Conservation (phyloP, 2,329 filamentous ascomycete species). For the Colletotrichum sublineola region DNA sequence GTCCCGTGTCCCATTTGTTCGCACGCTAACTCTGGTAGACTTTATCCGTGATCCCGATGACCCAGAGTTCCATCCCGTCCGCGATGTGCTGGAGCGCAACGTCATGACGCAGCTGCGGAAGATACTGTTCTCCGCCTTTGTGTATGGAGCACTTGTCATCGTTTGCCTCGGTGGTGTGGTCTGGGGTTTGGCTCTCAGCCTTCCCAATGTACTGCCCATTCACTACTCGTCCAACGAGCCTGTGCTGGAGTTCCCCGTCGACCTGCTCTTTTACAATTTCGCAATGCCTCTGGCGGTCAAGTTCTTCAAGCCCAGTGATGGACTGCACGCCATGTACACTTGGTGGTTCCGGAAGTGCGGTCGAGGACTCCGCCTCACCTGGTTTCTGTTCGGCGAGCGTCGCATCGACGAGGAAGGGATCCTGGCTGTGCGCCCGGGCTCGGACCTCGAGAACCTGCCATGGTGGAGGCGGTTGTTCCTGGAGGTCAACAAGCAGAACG, state of each 20-base stretch:
- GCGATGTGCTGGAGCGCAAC: constrained; percentile 94
- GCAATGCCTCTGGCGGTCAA: constrained; percentile 89
- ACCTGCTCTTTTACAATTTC: constrained; percentile 97
- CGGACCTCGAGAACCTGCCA: constrained; percentile 50
- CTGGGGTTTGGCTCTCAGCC: constrained; percentile 82
- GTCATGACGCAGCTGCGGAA: constrained; percentile 94
- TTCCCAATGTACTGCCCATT: constrained; percentile 84
- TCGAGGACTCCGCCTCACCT: constrained; percentile 81
- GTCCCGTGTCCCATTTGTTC: neutral
- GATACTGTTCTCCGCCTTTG: constrained; percentile 94
- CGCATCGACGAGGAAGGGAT: constrained; percentile 84
- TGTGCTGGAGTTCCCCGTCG: constrained; percentile 92
- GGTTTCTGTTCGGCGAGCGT: constrained; percentile 92
- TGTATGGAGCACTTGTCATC: constrained; percentile 93
- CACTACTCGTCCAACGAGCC: constrained; percentile 95
- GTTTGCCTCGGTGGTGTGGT: constrained; percentile 95
- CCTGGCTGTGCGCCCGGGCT: constrained; percentile 60
- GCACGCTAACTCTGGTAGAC: constrained; percentile 65
- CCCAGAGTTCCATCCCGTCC: constrained; percentile 96
- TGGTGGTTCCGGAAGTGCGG: constrained; percentile 98
- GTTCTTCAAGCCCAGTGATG: constrained; percentile 87
- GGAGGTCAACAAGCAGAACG: constrained; percentile 57
- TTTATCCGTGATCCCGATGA: constrained; percentile 99
- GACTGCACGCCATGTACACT: constrained; percentile 85
- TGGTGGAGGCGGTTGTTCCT: constrained; percentile 61